Base-by-base conservation (phyloP, 768 basidiomycete genomes). In the Russula olivacea region DNA sequence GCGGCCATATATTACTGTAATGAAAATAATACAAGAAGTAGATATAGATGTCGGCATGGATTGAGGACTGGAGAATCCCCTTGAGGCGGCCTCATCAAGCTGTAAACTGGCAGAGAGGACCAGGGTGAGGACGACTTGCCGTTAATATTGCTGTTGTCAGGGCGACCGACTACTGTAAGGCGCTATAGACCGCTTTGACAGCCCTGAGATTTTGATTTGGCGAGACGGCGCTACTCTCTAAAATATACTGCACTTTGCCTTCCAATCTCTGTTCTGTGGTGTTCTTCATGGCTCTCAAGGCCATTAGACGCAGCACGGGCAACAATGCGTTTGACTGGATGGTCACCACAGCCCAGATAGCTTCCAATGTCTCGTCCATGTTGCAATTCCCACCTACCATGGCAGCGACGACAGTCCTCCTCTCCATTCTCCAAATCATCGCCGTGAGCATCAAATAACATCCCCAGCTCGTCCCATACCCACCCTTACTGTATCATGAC, bases 321-420 rank as follows among this genome's bases (percentile, higher is more conserved):
- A 66, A 30, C 57, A 59, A 64, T 58, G 65, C 52, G n/a, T 34
- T 64, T 15, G 61, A 64, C 62, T 64, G 57, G 65, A 10, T 63
- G 47, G 52, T 66, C 38, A 43, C 34, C 7, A 41, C 65, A 5
- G 48, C 53, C 19, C 43, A 66, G 53, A 64, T 66, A 41, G 62
- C 65, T 10, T 34, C 62, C 12, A 34, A 53, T 5, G 43, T 66
- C 14, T 54, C 65, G 4, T 28, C 19, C 41, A 64, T 66, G 61
- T 28, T 66, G 23, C 62, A 43, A n/a, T 66, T 66, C 52, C 62
- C 65, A 34, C 65, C 65, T 19, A 58, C 62, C 25, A 55, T 58
- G 51, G 65, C 50, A 2, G 65, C 62, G 25, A 54, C 65, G 23
- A 65, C 65, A 6, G 25, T 66, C 41, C 62, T 66, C 30, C 61